A percentile compares a stretch with the other conserved stretches of the same genome.
Evolutionary conservation across 2,329 filamentous ascomycete genomes (phyloP).

Genomic region (Fusarium metavorans): DNA sequence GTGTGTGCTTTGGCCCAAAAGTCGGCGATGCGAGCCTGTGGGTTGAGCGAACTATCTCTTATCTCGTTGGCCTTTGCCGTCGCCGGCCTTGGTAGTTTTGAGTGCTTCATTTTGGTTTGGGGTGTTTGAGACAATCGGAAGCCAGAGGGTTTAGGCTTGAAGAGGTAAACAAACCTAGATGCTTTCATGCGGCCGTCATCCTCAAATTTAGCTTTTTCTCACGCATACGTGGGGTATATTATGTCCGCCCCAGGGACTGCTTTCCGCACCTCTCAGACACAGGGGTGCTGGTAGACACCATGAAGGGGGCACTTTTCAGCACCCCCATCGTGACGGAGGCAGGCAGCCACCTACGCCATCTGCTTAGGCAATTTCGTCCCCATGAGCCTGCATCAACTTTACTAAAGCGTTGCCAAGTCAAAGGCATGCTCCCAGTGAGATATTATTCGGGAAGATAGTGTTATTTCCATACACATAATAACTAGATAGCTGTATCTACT

Average conservation of each 20-base stretch:
- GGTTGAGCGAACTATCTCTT: neutral
- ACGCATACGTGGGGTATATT: neutral
- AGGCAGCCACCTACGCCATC: neutral
- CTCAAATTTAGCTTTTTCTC: neutral
- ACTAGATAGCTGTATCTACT: neutral
- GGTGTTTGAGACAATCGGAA: neutral
- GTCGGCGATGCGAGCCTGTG: constrained; percentile 34
- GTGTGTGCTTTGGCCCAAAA: constrained; percentile 59
- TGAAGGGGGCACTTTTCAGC: neutral
- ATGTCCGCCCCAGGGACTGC: neutral
- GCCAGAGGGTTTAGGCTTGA: neutral
- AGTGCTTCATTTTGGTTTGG: neutral
- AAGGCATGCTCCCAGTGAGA: neutral
- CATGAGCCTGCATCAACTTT: neutral
- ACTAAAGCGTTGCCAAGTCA: neutral
- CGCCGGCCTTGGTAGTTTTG: neutral
- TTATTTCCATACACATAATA: neutral
- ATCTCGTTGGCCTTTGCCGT: neutral
- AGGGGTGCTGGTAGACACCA: neutral
- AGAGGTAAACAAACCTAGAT: neutral
- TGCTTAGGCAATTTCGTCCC: neutral
- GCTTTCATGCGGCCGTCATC: neutral
- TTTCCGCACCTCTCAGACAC: neutral
- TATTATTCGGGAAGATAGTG: neutral
- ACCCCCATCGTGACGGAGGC: neutral